Evolutionary conservation across 768 basidiomycete genomes (phyloP), one percentile per base, ranked within the genome.

Genomic region (Collybiopsis luxurians): DNA sequence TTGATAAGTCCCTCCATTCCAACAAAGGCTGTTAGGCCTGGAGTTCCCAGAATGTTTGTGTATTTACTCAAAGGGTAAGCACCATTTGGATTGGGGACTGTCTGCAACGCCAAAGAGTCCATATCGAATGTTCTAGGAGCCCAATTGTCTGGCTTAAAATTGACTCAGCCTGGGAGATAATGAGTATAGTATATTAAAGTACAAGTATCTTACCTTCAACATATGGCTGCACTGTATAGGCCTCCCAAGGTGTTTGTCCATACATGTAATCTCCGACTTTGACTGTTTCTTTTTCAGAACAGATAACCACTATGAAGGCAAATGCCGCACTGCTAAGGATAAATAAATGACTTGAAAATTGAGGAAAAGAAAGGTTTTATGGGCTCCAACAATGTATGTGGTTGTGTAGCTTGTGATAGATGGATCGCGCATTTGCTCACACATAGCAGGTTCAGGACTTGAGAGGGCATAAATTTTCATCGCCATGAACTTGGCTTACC

Each of bases 261-360:
- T 71, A 72, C 24, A 77, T 60, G 28, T 70, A 67, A 34, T 68
- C 64, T 13, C 73, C 68, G 0, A 57, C 57, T 48, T 66, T 58
- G 59, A 64, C 61, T 23, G 62, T 58, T 17, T 64, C 55, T 38
- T 67, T 64, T 59, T 73, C 72, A 3, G 69, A 71, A 19, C 72
- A 64, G 19, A 75, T 42, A 27, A 75, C 71, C n/a, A 64, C 57
- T 9, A 66, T 69, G 23, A 77, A 63, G 7, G 62, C 69, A 59
- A 61, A 66, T 30, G 63, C 59, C n/a, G 42, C 39, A 11, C 62
- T 21, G 6, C 62, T 67, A 44, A 26, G 19, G 26, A 15, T 19
- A 10, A 7, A 9, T 52, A 0, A 44, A 24, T 15, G 17, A 3
- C n/a, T 6, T 13, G 43, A 31, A 21, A 50, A 4, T 45, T 38